Percentiles rank a stretch among this genome's conserved stretches.
Conservation (phyloP, 1,284 basidiomycete species). For the Apiotrichum porosum region DNA sequence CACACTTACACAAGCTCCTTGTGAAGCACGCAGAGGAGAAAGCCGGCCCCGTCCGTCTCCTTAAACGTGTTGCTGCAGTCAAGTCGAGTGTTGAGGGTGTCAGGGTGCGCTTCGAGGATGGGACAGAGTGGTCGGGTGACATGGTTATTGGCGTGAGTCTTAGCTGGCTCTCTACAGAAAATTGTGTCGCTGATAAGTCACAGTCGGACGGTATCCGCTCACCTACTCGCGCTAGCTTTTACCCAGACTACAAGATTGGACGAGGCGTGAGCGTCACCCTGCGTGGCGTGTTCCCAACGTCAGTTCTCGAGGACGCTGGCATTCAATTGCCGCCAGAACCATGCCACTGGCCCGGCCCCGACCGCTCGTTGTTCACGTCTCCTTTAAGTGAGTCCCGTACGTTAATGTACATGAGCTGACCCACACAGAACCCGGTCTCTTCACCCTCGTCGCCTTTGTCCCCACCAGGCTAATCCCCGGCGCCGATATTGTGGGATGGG, state of each 20-base stretch:
- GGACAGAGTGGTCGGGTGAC: slow-evolving; percentile 7
- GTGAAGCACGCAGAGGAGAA: neutral
- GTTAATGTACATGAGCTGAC: neutral
- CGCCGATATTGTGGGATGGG: neutral
- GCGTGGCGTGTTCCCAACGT: slow-evolving; percentile 6
- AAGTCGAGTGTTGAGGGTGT: neutral
- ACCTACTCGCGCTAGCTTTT: slow-evolving; percentile 1
- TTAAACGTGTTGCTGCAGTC: slow-evolving; percentile 2
- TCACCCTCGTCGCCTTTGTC: slow-evolving; percentile 5
- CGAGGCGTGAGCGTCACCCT: slow-evolving; percentile 7
- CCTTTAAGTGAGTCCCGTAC: slow-evolving; percentile 8
- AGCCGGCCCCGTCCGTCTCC: neutral
- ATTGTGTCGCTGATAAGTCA: neutral
- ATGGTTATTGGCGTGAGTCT: slow-evolving; percentile 8
- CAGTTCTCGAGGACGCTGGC: slow-evolving; percentile 2
- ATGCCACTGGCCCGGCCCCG: slow-evolving; percentile 15
- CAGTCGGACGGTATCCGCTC: slow-evolving; percentile 13
- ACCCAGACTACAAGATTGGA: slow-evolving; percentile 10
- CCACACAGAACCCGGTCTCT: slow-evolving; percentile 2
- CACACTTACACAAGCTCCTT: slow-evolving; percentile 14
- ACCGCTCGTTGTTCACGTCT: slow-evolving; percentile 11
- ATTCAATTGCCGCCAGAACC: slow-evolving; percentile 8
- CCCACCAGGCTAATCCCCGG: slow-evolving; percentile 2
- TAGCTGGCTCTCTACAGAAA: neutral
- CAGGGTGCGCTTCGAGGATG: slow-evolving; percentile 8